Evolutionary conservation across 768 basidiomycete genomes (phyloP).

Genomic region (Mycena leptocephala): DNA sequence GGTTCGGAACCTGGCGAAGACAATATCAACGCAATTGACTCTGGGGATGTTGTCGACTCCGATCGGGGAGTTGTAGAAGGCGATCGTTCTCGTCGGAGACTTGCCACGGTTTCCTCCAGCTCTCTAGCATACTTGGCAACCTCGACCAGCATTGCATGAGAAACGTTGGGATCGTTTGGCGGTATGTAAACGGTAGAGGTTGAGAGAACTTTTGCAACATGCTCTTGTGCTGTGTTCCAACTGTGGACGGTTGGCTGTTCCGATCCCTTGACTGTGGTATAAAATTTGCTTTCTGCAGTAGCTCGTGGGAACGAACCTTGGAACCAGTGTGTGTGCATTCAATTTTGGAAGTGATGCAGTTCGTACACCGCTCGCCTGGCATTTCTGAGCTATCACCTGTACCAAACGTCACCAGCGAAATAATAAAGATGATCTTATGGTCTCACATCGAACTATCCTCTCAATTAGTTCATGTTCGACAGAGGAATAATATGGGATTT

Average conservation of each 20-base stretch:
- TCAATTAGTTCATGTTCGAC: neutral
- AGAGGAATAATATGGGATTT: constrained; percentile 51
- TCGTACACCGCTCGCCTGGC: constrained; percentile 69
- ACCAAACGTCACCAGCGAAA: too few species aligned
- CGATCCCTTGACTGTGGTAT: neutral
- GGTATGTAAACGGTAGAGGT: constrained; percentile 12
- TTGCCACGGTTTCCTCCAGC: constrained; percentile 7
- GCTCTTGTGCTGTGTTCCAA: neutral
- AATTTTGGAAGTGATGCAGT: constrained; percentile 63
- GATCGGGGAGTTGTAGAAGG: too few species aligned
- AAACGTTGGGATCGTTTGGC: neutral
- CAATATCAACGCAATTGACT: neutral
- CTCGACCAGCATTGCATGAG: constrained; percentile 9
- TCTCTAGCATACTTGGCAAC: constrained; percentile 22
- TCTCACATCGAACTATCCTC: constrained; percentile 33
- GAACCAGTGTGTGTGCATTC: constrained; percentile 72
- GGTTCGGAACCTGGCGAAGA: too few species aligned
- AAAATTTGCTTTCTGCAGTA: constrained; percentile 32
- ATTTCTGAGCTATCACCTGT: constrained; percentile 73
- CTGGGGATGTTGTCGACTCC: too few species aligned
- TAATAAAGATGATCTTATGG: neutral
- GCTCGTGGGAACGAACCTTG: constrained; percentile 55
- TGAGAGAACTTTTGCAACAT: constrained; percentile 11
- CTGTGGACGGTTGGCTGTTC: neutral
- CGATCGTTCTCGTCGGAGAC: constrained; percentile 37